phyloP scores from a whole-genome alignment of 2,329 filamentous ascomycete species.

The Phyllosticta paracitricarpa region DNA sequence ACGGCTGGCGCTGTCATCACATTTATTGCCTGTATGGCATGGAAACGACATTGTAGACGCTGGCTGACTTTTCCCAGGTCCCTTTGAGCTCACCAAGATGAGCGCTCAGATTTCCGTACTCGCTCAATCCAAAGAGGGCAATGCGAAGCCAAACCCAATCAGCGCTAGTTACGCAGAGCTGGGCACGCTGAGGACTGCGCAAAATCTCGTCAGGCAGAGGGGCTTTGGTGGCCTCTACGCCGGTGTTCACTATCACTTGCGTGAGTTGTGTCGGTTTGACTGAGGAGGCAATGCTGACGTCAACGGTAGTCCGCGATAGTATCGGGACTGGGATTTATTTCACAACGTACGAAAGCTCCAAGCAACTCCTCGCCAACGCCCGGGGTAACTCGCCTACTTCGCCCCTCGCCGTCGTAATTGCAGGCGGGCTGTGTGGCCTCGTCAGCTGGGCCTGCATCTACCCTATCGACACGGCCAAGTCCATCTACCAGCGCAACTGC shows the following conservation, averaged over 20 bases:
- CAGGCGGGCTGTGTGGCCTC: conserved; percentile 72
- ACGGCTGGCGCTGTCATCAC: conserved; percentile 73
- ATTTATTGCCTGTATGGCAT: conserved; percentile 56
- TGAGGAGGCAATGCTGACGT: conserved; percentile 4
- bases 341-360: conserved; percentile 78
- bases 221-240: conserved; percentile 68
- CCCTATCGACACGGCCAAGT: conserved; percentile 71
- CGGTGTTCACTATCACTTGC: conserved; percentile 66
- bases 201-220: conserved; percentile 65
- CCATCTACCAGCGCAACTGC: conserved; percentile 74
- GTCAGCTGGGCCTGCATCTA: conserved; percentile 68
- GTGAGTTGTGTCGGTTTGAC: conserved; percentile 39
- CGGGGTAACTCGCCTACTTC: conserved; percentile 65
- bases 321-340: conserved; percentile 80
- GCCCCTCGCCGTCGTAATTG: conserved; percentile 66
- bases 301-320: conserved; percentile 61
- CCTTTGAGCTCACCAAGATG: conserved; percentile 83
- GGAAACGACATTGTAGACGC: conserved; percentile 8
- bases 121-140: conserved; percentile 47
- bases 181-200: conserved; percentile 65
- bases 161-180: conserved; percentile 62
- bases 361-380: conserved; percentile 69
- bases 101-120: conserved; percentile 77
- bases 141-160: conserved; percentile 25
- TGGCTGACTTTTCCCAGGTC: conserved; percentile 38